Base-by-base conservation (phyloP, 2,329 filamentous ascomycete species). In the Alternaria atra region DNA sequence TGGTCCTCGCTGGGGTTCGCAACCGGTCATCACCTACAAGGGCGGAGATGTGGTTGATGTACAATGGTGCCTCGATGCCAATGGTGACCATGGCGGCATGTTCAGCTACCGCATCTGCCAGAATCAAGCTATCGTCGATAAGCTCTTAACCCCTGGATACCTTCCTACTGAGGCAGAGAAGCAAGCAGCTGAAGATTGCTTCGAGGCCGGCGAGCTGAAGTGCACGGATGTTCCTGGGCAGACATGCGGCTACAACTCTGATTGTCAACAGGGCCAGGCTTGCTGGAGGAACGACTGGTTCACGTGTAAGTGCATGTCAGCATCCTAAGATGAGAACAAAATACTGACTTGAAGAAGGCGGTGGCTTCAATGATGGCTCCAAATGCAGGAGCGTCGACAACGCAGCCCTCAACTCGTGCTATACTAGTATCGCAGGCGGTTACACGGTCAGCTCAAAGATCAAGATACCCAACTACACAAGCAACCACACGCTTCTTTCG, bases 271-370 rank as follows among this genome's bases (percentile, higher is more conserved):
- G 12, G 74, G 72, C 3, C 70, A 76, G 37, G 52, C 67, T 13
- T 76, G 74, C 65, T 77, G 69, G 67, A 69, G 73, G 29, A 77
- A 77, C 15, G 74, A 76, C 55, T 77, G 74, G 74, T 77, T 77
- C 47, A 74, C 74, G 3, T 77, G 74, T 64, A 44, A 42, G 61
- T 46, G 32, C 1, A 17, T 44, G 13, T 15, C 7, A 5, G 8
- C 2, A 4, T 13, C 2, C 17, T 9, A 0, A 13, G 13, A 6
- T 4, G 9, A 3, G 4, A 5, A 27, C 23, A 8, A 4, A 1
- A 4, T 2, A 42, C 53, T 60, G 29, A 60, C 15, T 10, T 10
- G 8, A n/a, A 15, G 2, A 2, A 64, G 61, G 61, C 48, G 70
- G 71, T 50, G 73, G 65, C 4, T 77, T 77, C 61, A 55, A 73